Evolutionary conservation across 2,329 filamentous ascomycete genomes (phyloP), one percentile per base, ranked within the genome.

Genomic region (Aspergillus sp.): DNA sequence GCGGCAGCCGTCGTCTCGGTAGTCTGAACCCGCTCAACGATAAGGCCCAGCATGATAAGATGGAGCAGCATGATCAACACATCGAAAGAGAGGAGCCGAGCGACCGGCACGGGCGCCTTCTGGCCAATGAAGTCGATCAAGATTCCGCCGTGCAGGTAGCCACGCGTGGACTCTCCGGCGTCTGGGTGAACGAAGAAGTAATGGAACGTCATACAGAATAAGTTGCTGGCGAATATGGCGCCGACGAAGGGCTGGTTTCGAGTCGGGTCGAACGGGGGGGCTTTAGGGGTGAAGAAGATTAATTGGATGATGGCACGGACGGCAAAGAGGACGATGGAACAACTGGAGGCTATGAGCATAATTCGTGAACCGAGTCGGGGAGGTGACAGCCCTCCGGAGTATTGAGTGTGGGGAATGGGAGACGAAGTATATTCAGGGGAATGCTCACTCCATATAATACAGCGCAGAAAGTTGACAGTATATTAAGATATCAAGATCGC

Each of bases 41-140:
- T 76, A 46, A 83, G 79, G 10, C 81, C 81, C 54, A 88, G 73
- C 76, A 86, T 84, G 46, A 85, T 67, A 6, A 87, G 63, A 73
- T 88, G 85, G 63, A 88, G 70, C 5, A 78, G 61, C 60, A 87
- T 65, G 11, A 87, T 75, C 39, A 85, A 70, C 9, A 83, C 47
- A 68, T 88, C 86, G 61, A 87, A 73, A 3, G 75, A 67, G 4
- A 84, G 66, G 12, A 88, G 76, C 63, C 80, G 78, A 52, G 81
- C 70, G 67, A 82, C 83, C 55, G 83, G 81, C 3, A 82, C 80
- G 2, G 85, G 84, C 2, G 81, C 83, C 64, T 82, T 78, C 70
- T 87, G 84, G 16, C 86, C 86, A 55, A 88, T 83, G 67, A 88
- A 87, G 72, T 88, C 86, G 67, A 89, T 85, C 64, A 86, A 80